Conservation (phyloP, 495 filamentous ascomycete genomes). For the Penicillium goetzii region DNA sequence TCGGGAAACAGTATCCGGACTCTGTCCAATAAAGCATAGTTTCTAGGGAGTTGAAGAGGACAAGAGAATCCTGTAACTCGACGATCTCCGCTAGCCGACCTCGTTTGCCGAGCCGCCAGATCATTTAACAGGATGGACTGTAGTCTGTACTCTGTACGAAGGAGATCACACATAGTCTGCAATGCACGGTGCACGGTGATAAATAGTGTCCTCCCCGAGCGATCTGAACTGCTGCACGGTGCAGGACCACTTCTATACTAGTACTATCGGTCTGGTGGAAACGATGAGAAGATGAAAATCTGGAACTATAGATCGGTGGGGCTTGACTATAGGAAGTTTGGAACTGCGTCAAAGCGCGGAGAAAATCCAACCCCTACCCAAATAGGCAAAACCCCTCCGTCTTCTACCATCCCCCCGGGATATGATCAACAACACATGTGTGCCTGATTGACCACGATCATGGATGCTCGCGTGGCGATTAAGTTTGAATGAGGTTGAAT, state of each 20-base stretch:
- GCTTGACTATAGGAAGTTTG: neutral
- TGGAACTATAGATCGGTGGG: neutral
- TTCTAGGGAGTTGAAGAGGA: neutral
- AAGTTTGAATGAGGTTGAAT: no score
- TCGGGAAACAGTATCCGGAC: neutral
- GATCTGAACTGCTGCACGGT: neutral
- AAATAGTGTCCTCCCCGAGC: slow-evolving; percentile 14
- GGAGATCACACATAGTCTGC: neutral
- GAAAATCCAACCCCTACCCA: neutral
- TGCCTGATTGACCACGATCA: neutral
- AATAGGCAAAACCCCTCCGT: neutral
- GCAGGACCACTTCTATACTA: neutral
- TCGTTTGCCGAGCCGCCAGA: slow-evolving; percentile 4
- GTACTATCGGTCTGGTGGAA: neutral
- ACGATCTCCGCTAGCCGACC: slow-evolving; percentile 4
- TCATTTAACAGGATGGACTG: neutral
- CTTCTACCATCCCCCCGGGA: neutral
- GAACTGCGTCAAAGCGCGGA: no score
- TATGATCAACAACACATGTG: neutral
- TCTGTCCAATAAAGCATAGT: neutral
- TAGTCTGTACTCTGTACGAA: neutral
- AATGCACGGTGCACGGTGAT: slow-evolving; percentile 9
- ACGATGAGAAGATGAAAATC: neutral
- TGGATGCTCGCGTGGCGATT: neutral
- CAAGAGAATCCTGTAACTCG: neutral